Conservation (phyloP, 2,329 filamentous ascomycete species). For the Kalmusia sp. region DNA sequence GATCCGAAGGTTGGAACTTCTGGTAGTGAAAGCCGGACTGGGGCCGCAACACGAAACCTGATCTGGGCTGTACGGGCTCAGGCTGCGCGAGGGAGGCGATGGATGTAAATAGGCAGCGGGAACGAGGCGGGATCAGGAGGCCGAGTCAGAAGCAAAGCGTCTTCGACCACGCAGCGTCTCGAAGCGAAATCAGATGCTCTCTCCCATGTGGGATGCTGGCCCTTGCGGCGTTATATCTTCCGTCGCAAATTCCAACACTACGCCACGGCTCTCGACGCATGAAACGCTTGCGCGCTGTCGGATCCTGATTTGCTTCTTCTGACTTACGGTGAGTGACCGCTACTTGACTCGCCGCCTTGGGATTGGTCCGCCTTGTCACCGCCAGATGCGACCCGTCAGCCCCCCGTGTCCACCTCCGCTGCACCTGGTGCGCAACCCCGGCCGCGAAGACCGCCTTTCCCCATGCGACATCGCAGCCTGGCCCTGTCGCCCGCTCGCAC, state of each 20-base stretch:
- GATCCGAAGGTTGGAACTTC: slow-evolving; percentile 22
- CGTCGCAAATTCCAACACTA: slow-evolving; percentile 27
- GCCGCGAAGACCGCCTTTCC: slow-evolving; percentile 34
- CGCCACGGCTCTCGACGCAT: slow-evolving; percentile 33
- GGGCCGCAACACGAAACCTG: slow-evolving; percentile 22
- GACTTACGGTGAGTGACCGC: slow-evolving; percentile 41
- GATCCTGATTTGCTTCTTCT: slow-evolving; percentile 38
- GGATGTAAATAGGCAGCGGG: slow-evolving; percentile 8
- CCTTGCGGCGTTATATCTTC: slow-evolving; percentile 41
- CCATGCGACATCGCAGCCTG: slow-evolving; percentile 23
- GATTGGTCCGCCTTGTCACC: slow-evolving; percentile 35
- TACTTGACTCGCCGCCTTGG: slow-evolving; percentile 24
- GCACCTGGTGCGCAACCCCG: slow-evolving; percentile 26
- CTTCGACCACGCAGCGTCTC: slow-evolving; percentile 28
- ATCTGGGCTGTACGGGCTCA: slow-evolving; percentile 16
- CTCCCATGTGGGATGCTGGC: slow-evolving; percentile 39
- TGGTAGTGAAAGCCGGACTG: slow-evolving; percentile 23
- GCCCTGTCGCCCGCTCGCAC: slow-evolving; percentile 24
- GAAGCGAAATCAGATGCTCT: slow-evolving; percentile 38
- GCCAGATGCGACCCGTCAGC: slow-evolving; percentile 31
- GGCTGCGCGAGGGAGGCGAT: slow-evolving; percentile 13
- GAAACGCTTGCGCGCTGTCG: slow-evolving; percentile 30
- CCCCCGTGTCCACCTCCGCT: slow-evolving; percentile 23
- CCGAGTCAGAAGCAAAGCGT: slow-evolving; percentile 42
- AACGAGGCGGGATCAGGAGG: slow-evolving; percentile 35